Base-by-base conservation (phyloP, 1,284 basidiomycete genomes). In the Boletellus sp. region DNA sequence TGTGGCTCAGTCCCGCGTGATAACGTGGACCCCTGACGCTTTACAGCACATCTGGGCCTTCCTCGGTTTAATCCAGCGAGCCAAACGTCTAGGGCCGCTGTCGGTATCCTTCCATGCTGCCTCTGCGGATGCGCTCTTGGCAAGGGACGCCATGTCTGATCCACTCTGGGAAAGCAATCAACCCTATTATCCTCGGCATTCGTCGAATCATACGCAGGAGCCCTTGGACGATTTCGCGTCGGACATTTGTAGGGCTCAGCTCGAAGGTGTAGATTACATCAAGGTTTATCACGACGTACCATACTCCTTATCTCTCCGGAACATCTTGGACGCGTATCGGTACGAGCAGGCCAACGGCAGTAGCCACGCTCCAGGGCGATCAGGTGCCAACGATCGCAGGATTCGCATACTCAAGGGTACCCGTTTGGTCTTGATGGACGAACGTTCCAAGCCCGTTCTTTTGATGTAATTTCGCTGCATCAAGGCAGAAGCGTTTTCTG, bases 201-300 rank as follows among this genome's bases (percentile, higher is more conserved):
- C 47, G 30, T 47, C 51, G 39, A 51, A 44, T 39, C 46, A 47
- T 28, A 37, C 51, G 24, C 11, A 44, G 50, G 52, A 40, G 22
- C 49, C 54, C 22, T 52, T 43, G 26, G 49, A 56, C 32, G 38
- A 24, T 35, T 52, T 58, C 47, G 39, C 56, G 40, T 41, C 52
- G 49, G 54, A 57, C 52, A 54, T 58, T 36, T 51, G 47, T 54
- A 54, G 54, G 44, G 40, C 55, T 10, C 57, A 61, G 16, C 55
- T 80, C 30, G 65, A 66, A 26, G 58, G 56, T 4, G 61, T 73
- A 36, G 82, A 84, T 58, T 72, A 82, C 59, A 75, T 87, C 70
- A 84, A 83, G 63, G 61, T 87, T 21, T 83, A 82, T 62, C 82
- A 85, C 59, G 81, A 83, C 55, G 71, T 74, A 18, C 55, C 60